Conservation (phyloP, 208 protist genomes). For the Leptomonas pyrrhocoris region DNA sequence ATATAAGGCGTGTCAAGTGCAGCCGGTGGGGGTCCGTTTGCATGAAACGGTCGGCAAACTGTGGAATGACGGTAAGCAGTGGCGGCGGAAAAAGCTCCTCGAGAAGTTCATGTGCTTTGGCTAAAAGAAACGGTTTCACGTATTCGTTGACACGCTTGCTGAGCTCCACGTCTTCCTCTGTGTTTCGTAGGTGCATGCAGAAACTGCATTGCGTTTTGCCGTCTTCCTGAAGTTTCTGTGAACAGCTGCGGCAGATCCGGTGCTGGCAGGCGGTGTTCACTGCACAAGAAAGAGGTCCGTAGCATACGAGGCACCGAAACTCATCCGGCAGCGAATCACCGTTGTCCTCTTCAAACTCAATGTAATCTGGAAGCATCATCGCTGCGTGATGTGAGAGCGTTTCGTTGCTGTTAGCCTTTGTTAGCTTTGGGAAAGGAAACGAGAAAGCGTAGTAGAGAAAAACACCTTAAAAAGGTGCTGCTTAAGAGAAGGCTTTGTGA, state of each 20-base stretch:
- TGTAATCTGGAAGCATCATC: no score
- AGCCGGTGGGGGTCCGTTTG: not conserved
- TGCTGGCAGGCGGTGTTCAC: not conserved
- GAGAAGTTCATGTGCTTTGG: not conserved
- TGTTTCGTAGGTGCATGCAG: not conserved
- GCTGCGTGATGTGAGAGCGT: no score
- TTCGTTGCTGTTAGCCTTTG: no score
- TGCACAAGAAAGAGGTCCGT: no score
- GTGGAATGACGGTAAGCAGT: not conserved
- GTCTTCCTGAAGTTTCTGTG: not conserved
- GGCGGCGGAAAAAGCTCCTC: not conserved
- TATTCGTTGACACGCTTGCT: not conserved
- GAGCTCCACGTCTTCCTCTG: not conserved
- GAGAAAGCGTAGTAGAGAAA: no score
- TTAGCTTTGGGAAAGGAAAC: no score
- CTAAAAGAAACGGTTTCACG: not conserved
- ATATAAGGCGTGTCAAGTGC: not conserved
- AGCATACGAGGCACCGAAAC: no score
- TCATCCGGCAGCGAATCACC: no score
- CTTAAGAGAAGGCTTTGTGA: no score
- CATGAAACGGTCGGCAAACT: not conserved
- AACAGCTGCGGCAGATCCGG: not conserved
- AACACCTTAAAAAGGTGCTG: no score
- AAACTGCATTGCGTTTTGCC: not conserved
- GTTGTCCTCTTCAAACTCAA: no score